phyloP scores from a whole-genome alignment of 768 basidiomycete species.

The Rhizopogon sp. region DNA sequence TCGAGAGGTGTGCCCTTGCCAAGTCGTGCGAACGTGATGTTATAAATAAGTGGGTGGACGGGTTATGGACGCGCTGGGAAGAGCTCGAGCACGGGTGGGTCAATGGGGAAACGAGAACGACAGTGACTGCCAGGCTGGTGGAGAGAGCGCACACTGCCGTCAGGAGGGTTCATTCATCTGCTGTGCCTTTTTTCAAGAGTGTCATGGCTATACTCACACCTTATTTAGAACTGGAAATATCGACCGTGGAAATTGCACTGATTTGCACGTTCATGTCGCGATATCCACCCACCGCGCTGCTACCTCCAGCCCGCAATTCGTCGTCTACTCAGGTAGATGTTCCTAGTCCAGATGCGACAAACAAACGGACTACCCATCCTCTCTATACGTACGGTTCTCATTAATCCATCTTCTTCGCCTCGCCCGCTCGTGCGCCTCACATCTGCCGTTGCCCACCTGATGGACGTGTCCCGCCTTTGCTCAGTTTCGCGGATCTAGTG shows the following conservation, averaged over 20 bases:
- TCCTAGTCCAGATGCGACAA: not conserved
- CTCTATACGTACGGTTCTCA: conserved; percentile 54
- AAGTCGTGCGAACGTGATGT: conserved; percentile 39
- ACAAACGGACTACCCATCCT: conserved; percentile 30
- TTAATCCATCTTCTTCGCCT: conserved; percentile 15
- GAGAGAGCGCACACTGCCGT: conserved; percentile 67
- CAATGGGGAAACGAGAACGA: conserved; percentile 17
- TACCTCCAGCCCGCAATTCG: conserved; percentile 15
- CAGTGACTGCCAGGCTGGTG: conserved; percentile 40
- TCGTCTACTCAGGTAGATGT: not conserved
- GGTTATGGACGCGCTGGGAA: conserved; percentile 66
- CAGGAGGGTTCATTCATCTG: conserved; percentile 59
- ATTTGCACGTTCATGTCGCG: conserved; percentile 56
- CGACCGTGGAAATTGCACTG: conserved; percentile 48
- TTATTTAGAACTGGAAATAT: conserved; percentile 41
- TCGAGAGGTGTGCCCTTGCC: conserved; percentile 57
- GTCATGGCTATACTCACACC: not conserved
- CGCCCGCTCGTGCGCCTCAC: conserved; percentile 33
- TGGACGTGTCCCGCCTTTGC: conserved; percentile 37
- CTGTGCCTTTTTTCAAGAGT: conserved; percentile 34
- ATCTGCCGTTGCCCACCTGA: too few relatives aligned
- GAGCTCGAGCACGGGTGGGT: conserved; percentile 36
- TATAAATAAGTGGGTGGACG: conserved; percentile 49
- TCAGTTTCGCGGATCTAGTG: conserved; percentile 74
- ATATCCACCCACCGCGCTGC: conserved; percentile 58